Conservation (phyloP, 1,284 basidiomycete species). For the Rhodotorula sp. region DNA sequence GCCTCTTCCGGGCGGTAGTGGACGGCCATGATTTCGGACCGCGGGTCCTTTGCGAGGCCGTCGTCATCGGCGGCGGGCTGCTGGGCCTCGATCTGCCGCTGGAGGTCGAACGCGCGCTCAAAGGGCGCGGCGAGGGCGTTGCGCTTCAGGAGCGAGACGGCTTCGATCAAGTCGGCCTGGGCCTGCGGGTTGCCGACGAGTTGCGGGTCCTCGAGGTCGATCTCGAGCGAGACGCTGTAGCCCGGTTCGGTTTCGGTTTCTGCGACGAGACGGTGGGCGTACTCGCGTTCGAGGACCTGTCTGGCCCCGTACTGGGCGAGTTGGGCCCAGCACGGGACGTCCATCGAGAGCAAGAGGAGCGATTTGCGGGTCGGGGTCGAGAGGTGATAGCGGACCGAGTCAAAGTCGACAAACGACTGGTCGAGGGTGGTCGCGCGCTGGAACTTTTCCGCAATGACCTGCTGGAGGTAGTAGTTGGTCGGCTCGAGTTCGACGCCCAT, state of each 20-base stretch:
- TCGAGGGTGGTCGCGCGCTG: conserved; percentile 72
- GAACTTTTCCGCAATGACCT: conserved; percentile 85
- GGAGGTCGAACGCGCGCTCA: conserved; percentile 81
- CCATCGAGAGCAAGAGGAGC: conserved; percentile 83
- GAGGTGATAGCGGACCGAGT: conserved; percentile 91
- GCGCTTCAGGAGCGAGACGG: conserved; percentile 83
- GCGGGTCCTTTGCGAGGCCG: conserved; percentile 53
- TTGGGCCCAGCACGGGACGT: conserved; percentile 95
- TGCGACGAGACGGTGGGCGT: conserved; percentile 62
- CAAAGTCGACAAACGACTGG: conserved; percentile 95
- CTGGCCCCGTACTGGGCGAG: conserved; percentile 79
- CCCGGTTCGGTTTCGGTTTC: conserved; percentile 64
- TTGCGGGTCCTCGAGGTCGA: conserved; percentile 81
- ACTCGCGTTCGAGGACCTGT: conserved; percentile 78
- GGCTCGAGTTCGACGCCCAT: conserved; percentile 31
- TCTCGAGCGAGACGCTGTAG: conserved; percentile 81
- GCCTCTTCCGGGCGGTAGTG: conserved; percentile 91
- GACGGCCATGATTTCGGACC: conserved; percentile 84
- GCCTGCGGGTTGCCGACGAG: conserved; percentile 68
- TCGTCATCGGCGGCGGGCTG: conserved; percentile 57
- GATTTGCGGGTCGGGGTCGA: conserved; percentile 75
- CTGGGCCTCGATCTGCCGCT: conserved; percentile 79
- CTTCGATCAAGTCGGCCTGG: conserved; percentile 73
- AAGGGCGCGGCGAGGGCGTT: conserved; percentile 95
- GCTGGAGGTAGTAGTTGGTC: conserved; percentile 81